Base-by-base conservation (phyloP, 441 rosid genomes). In the Pelargonium cotyledonis region DNA sequence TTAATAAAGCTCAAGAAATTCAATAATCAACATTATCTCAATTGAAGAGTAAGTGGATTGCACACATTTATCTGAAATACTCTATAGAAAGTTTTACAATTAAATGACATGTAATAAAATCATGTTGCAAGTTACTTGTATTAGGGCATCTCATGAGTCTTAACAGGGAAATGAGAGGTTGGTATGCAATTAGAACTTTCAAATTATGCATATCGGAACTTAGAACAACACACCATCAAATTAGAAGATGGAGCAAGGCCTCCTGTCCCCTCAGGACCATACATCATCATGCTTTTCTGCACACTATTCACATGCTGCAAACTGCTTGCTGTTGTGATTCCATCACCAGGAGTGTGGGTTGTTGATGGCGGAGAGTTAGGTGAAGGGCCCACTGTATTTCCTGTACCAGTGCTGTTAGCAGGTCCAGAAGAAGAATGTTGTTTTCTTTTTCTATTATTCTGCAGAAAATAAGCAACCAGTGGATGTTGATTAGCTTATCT, bases 351-450 rank as follows among this genome's bases (percentile, higher is more conserved):
- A 8, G 89, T 86, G 66, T 86, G 90, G 53, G 63, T 58, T 58
- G 90, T 83, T 77, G 93, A 88, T 19, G 84, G 89, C 60, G 90
- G 90, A 69, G 93, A 86, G 70, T 68, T 80, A 8, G 92, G 82
- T 1, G 90, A 84, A 73, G 85, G 89, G 35, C 87, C 88, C 10
- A 79, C 82, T 10, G 84, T 87, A 77, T 82, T 87, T 78, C 87
- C 94, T 4, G 91, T 88, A 57, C 89, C 84, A 67, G 87, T 81
- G 79, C 88, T 85, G 75, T 82, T 88, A 68, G 85, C 94, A 70
- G 87, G 75, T 65, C 89, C 91, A 58, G 89, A 85, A 81, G 94
- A 85, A 60, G 88, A 81, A 67, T 80, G 83, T 31, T 81, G 86
- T 72, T 86, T 88, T 76, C 90, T 80, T 80, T 86, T 88, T 66